Evolutionary conservation across 768 basidiomycete genomes (phyloP).

Genomic region (Mycena leptocephala): DNA sequence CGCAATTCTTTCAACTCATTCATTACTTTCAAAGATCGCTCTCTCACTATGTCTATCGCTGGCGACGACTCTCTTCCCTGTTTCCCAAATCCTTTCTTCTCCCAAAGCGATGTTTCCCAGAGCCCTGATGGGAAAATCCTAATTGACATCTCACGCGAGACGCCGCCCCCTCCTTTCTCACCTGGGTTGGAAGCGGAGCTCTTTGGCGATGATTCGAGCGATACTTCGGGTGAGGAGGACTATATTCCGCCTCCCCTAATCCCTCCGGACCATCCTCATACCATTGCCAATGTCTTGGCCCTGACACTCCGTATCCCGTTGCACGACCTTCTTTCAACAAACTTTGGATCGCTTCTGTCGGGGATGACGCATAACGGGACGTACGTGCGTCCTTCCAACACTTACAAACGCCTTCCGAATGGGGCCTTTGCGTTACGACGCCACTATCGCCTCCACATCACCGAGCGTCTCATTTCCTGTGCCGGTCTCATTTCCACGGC

Average conservation of each 20-base stretch:
- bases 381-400: neutral
- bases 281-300: neutral
- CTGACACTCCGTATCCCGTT: neutral
- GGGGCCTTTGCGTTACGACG: neutral
- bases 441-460: neutral
- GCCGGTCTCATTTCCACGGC: neutral
- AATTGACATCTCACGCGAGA: neutral
- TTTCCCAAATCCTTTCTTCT: neutral
- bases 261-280: neutral
- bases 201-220: neutral
- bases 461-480: neutral
- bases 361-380: neutral
- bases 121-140: neutral
- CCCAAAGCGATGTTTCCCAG: neutral
- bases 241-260: neutral
- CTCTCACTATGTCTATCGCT: neutral
- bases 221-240: neutral
- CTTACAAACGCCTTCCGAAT: neutral
- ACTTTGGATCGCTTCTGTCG: neutral
- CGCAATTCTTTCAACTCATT: neutral
- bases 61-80: neutral
- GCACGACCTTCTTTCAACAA: neutral
- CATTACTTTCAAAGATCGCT: neutral
- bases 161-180: neutral
- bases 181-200: neutral